A percentile compares a stretch with the other conserved stretches of the same genome.
phyloP scores from a whole-genome alignment of 2,329 filamentous ascomycete species.

The Scopulariopsis brevicaulis region DNA sequence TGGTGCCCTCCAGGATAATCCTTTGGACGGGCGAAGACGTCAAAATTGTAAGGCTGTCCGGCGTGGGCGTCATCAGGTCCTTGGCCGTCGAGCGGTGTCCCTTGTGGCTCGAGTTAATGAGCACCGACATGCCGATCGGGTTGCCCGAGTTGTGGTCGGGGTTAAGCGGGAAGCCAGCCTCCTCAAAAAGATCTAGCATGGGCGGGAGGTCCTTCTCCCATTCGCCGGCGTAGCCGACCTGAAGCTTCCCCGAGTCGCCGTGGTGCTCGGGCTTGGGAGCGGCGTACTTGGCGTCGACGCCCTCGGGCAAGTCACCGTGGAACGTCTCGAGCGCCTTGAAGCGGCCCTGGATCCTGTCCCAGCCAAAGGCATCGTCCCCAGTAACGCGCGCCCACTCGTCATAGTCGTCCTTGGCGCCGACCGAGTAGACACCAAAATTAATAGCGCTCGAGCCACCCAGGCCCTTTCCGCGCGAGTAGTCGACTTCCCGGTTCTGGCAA shows the following conservation, averaged over 20 bases:
- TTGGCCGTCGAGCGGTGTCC: conserved; percentile 37
- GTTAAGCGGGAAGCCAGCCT: conserved; percentile 36
- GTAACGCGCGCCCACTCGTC: conserved; percentile 46
- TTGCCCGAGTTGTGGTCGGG: conserved; percentile 46
- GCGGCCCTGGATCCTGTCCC: conserved; percentile 37
- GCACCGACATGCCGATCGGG: conserved; percentile 40
- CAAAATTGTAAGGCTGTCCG: conserved; percentile 40
- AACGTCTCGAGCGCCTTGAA: conserved; percentile 44
- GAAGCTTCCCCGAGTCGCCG: conserved; percentile 17
- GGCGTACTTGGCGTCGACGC: conserved; percentile 9
- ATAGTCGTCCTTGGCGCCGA: conserved; percentile 48
- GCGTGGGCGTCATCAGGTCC: conserved; percentile 30
- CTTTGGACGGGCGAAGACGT: conserved; percentile 34
- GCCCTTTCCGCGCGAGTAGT: conserved; percentile 27
- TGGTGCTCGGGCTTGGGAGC: background rate
- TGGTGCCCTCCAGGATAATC: conserved; percentile 32
- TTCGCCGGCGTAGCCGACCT: conserved; percentile 26
- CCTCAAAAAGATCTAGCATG: conserved; percentile 32
- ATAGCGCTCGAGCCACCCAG: conserved; percentile 40
- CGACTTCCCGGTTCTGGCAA: conserved; percentile 21
- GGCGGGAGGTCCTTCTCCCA: conserved; percentile 28
- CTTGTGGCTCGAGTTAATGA: conserved; percentile 34
- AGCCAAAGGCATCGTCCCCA: conserved; percentile 42
- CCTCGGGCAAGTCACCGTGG: conserved; percentile 24
- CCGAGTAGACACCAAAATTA: conserved; percentile 41